Evolutionary conservation across 129 eudicot species (phyloP).

Genomic region (Chrysanthemum lavandulifolium): DNA sequence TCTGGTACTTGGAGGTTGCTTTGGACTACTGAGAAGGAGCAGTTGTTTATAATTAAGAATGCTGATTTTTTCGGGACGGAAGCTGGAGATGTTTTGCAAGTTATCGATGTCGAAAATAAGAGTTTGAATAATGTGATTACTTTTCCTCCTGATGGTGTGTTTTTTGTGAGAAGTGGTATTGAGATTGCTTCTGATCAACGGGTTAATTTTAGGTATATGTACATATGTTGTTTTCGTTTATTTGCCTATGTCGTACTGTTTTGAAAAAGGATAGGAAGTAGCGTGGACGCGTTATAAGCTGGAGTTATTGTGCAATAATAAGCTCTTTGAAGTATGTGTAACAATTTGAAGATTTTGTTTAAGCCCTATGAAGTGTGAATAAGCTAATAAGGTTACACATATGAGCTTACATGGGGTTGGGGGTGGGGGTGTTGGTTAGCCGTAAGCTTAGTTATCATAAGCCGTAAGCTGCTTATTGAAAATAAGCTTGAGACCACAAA

Average conservation of each 20-base stretch:
- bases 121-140: conserved; percentile 79
- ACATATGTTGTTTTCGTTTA: neutral
- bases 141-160: conserved; percentile 88
- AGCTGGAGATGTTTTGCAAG: conserved; percentile 92
- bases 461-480: too few relatives aligned
- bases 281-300: too few relatives aligned
- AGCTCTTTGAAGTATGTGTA: too few relatives aligned
- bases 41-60: conserved; percentile 68
- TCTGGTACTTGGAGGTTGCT: conserved; percentile 91
- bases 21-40: conserved; percentile 97
- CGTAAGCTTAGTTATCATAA: too few relatives aligned
- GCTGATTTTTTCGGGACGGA: conserved; percentile 66
- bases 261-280: neutral
- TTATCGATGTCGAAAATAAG: conserved; percentile 69
- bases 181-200: conserved; percentile 77
- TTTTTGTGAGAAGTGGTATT: conserved; percentile 75
- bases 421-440: too few relatives aligned
- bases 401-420: too few relatives aligned
- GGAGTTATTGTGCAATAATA: too few relatives aligned
- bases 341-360: too few relatives aligned
- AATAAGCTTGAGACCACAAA: neutral
- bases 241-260: neutral
- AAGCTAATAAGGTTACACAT: too few relatives aligned
- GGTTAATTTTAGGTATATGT: conserved; percentile 66
- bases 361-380: too few relatives aligned